Base-by-base conservation (phyloP, 805 yeast genomes). In the Pichia heedii region DNA sequence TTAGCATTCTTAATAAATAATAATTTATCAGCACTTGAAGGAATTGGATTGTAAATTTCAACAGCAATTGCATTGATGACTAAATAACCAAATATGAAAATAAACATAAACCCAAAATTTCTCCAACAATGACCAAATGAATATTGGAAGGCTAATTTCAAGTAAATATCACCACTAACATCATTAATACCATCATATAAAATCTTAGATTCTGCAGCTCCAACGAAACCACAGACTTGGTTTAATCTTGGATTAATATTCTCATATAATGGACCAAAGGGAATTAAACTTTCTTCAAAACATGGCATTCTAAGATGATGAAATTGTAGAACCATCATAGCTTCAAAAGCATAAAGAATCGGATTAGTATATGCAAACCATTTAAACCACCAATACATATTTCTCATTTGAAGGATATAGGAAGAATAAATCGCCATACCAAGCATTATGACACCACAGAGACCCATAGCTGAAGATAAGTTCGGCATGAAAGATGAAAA, bases 121-220 rank as follows among this genome's bases (percentile, higher is more conserved):
- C 95, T 77, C 95, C 95, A 86, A 40, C 74, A 70, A 60, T 86
- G 85, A 19, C 61, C 49, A 54, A 70, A 76, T 19, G 56, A 56
- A 66, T 80, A 86, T 35, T 61, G 56, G 60, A 61, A 85, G 9
- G 77, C 58, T 3, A 53, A 53, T 5, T 49, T 48, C 12, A 78
- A 43, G 52, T 76, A 79, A 18, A 57, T 56, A 44, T 72, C 75
- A 56, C 85, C 86, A 48, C 58, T 57, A 30, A 79, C 83, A 44
- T 59, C 57, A 16, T 55, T 46, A 9, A 68, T 40, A 18, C 44
- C 46, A 27, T 55, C 52, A 37, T 53, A 54, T 11, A 50, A 30
- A 19, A 45, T 39, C 27, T 43, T 50, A 4, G 62, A 52, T 13
- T 39, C 37, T 36, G 54, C 61, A 9, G 83, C 68, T 50, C 83